A percentile compares a stretch with the other conserved stretches of the same genome.
phyloP scores from a whole-genome alignment of 345 rosid genomes.

The Draba incana region DNA sequence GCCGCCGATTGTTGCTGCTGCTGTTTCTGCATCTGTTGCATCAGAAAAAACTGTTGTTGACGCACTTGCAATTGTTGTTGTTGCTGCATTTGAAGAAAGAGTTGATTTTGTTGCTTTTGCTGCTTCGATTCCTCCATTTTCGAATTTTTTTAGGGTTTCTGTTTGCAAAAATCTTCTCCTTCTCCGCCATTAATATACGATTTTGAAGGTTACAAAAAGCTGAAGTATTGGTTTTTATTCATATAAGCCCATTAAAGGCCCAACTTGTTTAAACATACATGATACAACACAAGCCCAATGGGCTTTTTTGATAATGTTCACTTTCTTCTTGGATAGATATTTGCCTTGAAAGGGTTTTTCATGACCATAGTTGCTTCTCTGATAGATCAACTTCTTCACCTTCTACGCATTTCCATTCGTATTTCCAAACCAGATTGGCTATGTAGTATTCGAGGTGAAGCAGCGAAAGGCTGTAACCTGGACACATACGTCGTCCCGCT shows the following conservation, averaged over 20 bases:
- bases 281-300: not conserved
- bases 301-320: slow-evolving; percentile 4
- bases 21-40: slow-evolving; percentile 53
- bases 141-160: slow-evolving; percentile 32
- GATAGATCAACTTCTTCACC: slow-evolving; percentile 44
- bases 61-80: slow-evolving; percentile 62
- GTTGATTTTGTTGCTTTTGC: slow-evolving; percentile 23
- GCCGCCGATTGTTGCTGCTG: slow-evolving; percentile 60
- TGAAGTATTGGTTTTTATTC: not conserved
- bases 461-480: slow-evolving; percentile 40
- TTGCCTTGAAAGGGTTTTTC: slow-evolving; percentile 42
- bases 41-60: slow-evolving; percentile 67
- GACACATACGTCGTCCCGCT: slow-evolving; percentile 46
- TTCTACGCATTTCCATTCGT: slow-evolving; percentile 43
- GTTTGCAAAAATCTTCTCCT: slow-evolving; percentile 20
- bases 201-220: not conserved
- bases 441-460: slow-evolving; percentile 41
- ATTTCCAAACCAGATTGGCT: slow-evolving; percentile 45
- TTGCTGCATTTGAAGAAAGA: slow-evolving; percentile 43
- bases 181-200: slow-evolving; percentile 18
- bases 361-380: slow-evolving; percentile 47
- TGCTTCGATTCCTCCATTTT: slow-evolving; percentile 71
- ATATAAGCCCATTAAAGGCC: slow-evolving; percentile 5
- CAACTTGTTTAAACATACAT: not conserved
- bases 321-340: slow-evolving; percentile 32